phyloP scores from a whole-genome alignment of 139 green algal genomes.

The Asterochloris erici region DNA sequence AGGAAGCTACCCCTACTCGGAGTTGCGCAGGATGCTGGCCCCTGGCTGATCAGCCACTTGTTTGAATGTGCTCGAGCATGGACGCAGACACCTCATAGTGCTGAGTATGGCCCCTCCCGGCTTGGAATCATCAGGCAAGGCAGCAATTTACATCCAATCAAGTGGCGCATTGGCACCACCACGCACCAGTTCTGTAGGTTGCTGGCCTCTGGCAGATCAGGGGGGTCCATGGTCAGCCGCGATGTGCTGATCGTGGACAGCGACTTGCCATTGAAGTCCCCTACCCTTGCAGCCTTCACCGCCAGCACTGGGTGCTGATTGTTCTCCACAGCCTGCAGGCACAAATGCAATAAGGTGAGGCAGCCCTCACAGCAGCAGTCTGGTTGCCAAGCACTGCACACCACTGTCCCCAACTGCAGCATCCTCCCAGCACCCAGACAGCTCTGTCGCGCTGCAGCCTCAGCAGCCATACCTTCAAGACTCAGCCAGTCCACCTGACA shows the following conservation, averaged over 20 bases:
- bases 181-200: conserved; percentile 59
- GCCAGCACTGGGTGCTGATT: conserved; percentile 72
- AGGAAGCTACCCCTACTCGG: too few relatives aligned
- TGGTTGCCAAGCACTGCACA: too few relatives aligned
- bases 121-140: not conserved
- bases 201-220: conserved; percentile 53
- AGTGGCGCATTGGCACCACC: not conserved
- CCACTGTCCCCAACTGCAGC: too few relatives aligned
- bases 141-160: not conserved
- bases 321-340: conserved; percentile 6
- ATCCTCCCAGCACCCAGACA: too few relatives aligned
- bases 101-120: not conserved
- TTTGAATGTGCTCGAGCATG: not conserved
- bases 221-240: conserved; percentile 62
- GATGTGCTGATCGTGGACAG: conserved; percentile 70
- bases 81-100: not conserved
- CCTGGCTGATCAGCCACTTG: not conserved
- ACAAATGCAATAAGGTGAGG: not conserved
- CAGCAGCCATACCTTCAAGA: too few relatives aligned
- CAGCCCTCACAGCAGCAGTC: too few relatives aligned
- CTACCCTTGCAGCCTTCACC: conserved; percentile 78
- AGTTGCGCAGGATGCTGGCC: not conserved
- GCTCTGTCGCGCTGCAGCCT: too few relatives aligned
- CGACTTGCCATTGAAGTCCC: conserved; percentile 93
- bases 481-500: too few relatives aligned